Evolutionary conservation across 805 yeast genomes (phyloP).

Genomic region (Candida taoyuanica): DNA sequence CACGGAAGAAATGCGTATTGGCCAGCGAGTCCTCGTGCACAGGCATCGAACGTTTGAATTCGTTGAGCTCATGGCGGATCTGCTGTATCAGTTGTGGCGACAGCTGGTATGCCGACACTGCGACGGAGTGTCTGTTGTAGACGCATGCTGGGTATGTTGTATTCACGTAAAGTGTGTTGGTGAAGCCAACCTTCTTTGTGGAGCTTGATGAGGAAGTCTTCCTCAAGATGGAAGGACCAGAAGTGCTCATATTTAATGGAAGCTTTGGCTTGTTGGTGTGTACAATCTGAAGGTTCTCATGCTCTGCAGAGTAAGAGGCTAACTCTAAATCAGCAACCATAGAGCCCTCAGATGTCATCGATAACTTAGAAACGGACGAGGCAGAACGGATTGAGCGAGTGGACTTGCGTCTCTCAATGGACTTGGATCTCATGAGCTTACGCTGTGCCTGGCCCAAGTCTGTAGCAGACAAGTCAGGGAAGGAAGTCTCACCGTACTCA

Average conservation of each 20-base stretch:
- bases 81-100: conserved; percentile 47
- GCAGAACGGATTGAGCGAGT: conserved; percentile 28
- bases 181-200: conserved; percentile 37
- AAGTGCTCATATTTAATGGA: conserved; percentile 2
- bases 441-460: conserved; percentile 29
- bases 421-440: conserved; percentile 31
- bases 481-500: conserved; percentile 38
- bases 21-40: conserved; percentile 58
- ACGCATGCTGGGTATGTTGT: conserved; percentile 48
- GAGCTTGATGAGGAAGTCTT: conserved; percentile 1
- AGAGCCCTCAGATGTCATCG: conserved; percentile 9
- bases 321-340: neutral
- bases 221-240: conserved; percentile 9
- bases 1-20: conserved; percentile 63
- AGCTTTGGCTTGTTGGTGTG: conserved; percentile 12
- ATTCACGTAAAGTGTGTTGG: conserved; percentile 43
- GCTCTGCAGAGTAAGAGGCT: neutral
- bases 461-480: conserved; percentile 29
- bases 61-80: conserved; percentile 62
- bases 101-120: conserved; percentile 34
- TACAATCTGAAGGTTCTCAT: conserved; percentile 16
- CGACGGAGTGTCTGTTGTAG: conserved; percentile 51
- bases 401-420: conserved; percentile 33
- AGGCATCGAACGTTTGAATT: conserved; percentile 62
- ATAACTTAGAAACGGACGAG: conserved; percentile 12